Evolutionary conservation across 805 yeast genomes (phyloP).

Genomic region (Schizosaccharomyces osmophilus): DNA sequence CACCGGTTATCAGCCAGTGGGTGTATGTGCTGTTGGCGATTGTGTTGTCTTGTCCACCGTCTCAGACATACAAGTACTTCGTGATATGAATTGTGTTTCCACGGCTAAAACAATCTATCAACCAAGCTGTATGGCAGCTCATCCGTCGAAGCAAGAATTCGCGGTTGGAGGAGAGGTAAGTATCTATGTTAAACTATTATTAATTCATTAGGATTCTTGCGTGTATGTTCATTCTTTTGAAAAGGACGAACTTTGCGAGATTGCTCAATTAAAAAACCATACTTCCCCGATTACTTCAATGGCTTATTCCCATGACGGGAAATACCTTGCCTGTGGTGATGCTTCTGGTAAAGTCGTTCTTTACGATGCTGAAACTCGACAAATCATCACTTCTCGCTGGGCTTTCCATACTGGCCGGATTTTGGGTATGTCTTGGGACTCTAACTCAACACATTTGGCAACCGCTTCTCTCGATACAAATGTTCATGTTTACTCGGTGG

Average conservation of each 20-base stretch:
- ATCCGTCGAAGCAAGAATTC: not conserved
- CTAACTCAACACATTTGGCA: slow-evolving; percentile 44
- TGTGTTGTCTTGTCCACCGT: not conserved
- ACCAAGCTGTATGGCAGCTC: slow-evolving; percentile 1
- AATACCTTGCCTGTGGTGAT: slow-evolving; percentile 64
- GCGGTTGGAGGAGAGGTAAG: not conserved
- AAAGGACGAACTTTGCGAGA: not conserved
- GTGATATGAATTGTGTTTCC: not conserved
- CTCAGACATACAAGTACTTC: not conserved
- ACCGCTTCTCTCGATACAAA: slow-evolving; percentile 71
- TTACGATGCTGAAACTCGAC: slow-evolving; percentile 26
- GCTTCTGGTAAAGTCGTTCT: slow-evolving; percentile 64
- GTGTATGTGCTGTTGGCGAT: not conserved
- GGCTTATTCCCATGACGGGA: slow-evolving; percentile 45
- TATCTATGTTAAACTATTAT: not conserved
- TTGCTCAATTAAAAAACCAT: not conserved
- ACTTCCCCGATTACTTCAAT: not conserved
- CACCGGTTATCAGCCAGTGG: not conserved
- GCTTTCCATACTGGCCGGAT: slow-evolving; percentile 77
- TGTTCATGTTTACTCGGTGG: slow-evolving; percentile 44
- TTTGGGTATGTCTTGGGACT: slow-evolving; percentile 54
- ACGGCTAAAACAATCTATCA: slow-evolving; percentile 1
- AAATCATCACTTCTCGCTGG: slow-evolving; percentile 68
- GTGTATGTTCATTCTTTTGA: not conserved
- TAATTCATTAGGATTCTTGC: not conserved